phyloP scores from a whole-genome alignment of 2,329 filamentous ascomycete genomes.

The Fusarium denticulatum region DNA sequence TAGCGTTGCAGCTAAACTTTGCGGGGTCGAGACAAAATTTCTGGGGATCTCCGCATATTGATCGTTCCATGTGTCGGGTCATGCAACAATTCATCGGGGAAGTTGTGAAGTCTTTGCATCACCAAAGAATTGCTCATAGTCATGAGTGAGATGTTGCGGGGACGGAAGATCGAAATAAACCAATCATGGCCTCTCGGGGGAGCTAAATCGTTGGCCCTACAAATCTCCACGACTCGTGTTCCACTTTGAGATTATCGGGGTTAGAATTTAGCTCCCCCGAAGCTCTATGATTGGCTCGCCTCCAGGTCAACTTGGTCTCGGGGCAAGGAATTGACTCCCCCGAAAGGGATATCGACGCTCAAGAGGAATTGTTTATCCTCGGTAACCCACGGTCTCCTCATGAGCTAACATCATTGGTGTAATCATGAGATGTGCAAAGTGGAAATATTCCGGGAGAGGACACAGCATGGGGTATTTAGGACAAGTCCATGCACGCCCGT shows the following conservation, averaged over 20 bases:
- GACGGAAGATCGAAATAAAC: fast-evolving
- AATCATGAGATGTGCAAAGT: neutral
- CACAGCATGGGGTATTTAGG: conserved; percentile 2
- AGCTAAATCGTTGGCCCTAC: conserved; percentile 30
- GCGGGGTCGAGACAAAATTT: neutral
- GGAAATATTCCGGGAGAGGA: fast-evolving
- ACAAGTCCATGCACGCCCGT: neutral
- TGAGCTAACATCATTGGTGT: neutral
- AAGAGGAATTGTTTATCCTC: neutral
- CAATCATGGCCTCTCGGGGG: conserved; percentile 36
- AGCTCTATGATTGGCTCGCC: neutral
- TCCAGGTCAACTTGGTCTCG: neutral
- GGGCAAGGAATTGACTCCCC: conserved; percentile 5
- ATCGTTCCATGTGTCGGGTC: neutral
- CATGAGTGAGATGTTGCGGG: neutral
- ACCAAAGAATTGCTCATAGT: neutral
- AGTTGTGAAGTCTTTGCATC: neutral
- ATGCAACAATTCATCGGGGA: neutral
- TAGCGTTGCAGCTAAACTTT: neutral
- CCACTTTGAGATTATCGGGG: neutral
- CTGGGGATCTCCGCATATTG: conserved; percentile 10
- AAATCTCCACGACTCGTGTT: neutral
- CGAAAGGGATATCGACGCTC: fast-evolving
- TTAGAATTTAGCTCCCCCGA: neutral
- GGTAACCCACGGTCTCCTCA: neutral